Percentiles rank a stretch among this genome's conserved stretches.
These are phyloP conservation scores for Eucalyptus viminalis DNA, from an alignment of 345 rosid genomes.

Conservation along the genomic window DNA sequence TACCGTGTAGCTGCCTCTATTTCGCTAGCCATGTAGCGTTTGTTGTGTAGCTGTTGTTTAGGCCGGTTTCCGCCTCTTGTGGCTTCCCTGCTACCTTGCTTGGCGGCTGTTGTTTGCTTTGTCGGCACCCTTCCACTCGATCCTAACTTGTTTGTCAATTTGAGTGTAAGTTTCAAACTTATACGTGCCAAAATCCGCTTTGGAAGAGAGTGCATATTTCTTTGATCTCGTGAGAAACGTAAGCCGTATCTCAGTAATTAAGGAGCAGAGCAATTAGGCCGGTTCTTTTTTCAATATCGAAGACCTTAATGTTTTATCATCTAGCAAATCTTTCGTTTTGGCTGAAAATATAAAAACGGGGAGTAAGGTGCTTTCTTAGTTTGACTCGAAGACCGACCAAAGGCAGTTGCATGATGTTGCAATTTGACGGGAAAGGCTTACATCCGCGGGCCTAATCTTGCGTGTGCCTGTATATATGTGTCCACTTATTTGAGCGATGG, in stretches of 20 bases:
- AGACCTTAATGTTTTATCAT: not conserved
- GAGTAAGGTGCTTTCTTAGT: not conserved
- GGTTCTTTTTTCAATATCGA: not conserved
- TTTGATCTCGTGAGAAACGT: not conserved
- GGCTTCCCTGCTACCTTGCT: no score
- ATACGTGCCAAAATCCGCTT: not conserved
- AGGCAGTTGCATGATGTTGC: not conserved
- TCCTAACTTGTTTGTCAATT: no score
- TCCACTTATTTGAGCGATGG: not conserved
- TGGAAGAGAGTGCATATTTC: not conserved
- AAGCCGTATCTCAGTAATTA: not conserved
- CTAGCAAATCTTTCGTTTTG: not conserved
- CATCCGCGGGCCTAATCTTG: not conserved
- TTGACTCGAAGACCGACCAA: not conserved
- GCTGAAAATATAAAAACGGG: not conserved
- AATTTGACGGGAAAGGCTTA: not conserved
- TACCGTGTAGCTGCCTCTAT: no score
- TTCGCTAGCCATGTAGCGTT: no score
- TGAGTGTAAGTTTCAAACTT: no score
- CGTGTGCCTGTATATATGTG: rapidly evolving
- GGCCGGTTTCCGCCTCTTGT: no score
- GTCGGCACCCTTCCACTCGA: no score
- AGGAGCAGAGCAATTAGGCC: not conserved
- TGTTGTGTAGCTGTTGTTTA: no score
- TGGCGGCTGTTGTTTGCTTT: no score